phyloP scores from a whole-genome alignment of 805 yeast species.

The Ogataea wickerhamii region DNA sequence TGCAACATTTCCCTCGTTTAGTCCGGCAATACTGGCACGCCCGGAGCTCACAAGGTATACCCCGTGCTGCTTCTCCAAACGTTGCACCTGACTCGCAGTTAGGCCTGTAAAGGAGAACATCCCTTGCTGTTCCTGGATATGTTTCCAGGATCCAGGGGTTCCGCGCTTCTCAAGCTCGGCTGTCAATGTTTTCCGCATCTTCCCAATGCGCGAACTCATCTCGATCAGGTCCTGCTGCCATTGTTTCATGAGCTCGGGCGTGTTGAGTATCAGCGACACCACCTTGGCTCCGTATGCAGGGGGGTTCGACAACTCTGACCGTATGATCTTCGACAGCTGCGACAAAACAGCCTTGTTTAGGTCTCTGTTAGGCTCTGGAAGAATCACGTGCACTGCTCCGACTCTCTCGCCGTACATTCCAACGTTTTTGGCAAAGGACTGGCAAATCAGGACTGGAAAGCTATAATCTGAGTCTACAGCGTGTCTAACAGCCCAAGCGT shows the following conservation, averaged over 20 bases:
- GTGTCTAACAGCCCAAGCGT: constrained; percentile 76
- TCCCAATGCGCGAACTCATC: constrained; percentile 79
- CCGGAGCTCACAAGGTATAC: constrained; percentile 81
- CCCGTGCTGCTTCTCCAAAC: constrained; percentile 73
- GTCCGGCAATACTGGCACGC: constrained; percentile 91
- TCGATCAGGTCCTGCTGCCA: constrained; percentile 83
- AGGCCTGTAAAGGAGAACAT: constrained; percentile 97
- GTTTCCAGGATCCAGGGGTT: constrained; percentile 93
- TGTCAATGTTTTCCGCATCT: constrained; percentile 72
- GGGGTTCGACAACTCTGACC: constrained; percentile 89
- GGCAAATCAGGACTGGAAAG: constrained; percentile 73
- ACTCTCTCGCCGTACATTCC: constrained; percentile 98
- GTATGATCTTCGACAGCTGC: constrained; percentile 69
- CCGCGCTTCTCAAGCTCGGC: constrained; percentile 53
- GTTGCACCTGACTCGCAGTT: constrained; percentile 66
- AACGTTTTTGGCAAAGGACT: constrained; percentile 93
- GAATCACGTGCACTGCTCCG: constrained; percentile 82
- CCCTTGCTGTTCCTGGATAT: constrained; percentile 86
- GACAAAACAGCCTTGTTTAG: constrained; percentile 60
- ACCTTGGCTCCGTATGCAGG: constrained; percentile 95
- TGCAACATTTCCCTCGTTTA: constrained; percentile 73
- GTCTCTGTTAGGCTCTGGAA: constrained; percentile 40
- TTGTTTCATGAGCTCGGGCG: constrained; percentile 62
- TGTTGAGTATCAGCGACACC: constrained; percentile 69
- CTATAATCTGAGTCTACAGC: constrained; percentile 50